A percentile compares a stretch with the other conserved stretches of the same genome.
Evolutionary conservation across 139 green algal genomes (phyloP).

Genomic region (Trebouxia sp.): DNA sequence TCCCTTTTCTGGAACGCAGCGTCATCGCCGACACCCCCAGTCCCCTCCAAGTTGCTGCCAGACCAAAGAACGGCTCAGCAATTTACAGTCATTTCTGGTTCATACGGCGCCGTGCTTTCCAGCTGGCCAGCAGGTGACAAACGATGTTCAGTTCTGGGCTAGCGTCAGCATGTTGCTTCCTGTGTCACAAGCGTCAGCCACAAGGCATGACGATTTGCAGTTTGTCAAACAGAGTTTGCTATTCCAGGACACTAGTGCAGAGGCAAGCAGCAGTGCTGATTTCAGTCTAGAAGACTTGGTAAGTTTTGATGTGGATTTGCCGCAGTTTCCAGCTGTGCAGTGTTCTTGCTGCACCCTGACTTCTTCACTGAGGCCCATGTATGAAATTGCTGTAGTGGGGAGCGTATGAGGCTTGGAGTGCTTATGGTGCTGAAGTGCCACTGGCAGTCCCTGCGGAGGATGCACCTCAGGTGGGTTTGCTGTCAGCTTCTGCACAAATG

Average conservation of each 20-base stretch:
- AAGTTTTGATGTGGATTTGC: background rate
- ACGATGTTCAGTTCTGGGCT: too few relatives aligned
- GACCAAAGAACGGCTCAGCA: background rate
- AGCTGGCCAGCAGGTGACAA: slow-evolving; percentile 14
- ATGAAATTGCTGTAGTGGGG: slow-evolving; percentile 24
- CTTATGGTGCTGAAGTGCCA: slow-evolving; percentile 43
- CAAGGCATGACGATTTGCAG: too few relatives aligned
- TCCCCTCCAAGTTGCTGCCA: background rate
- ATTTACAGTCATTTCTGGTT: slow-evolving; percentile 26
- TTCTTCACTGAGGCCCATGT: background rate
- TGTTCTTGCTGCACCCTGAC: background rate
- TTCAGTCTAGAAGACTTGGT: slow-evolving; percentile 13
- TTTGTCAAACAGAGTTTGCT: too few relatives aligned
- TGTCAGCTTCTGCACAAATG: background rate
- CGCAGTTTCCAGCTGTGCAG: background rate
- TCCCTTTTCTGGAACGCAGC: background rate
- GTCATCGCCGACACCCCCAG: background rate
- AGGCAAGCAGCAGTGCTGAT: background rate
- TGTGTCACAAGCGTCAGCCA: background rate
- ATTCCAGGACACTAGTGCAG: background rate
- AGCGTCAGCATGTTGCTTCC: too few relatives aligned
- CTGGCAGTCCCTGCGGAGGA: slow-evolving; percentile 11
- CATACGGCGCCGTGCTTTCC: slow-evolving; percentile 20
- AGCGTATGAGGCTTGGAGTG: slow-evolving; percentile 45
- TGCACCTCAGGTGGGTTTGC: background rate